These are phyloP conservation scores for Pyricularia grisea DNA, from an alignment of 2,329 filamentous ascomycete genomes.

Conservation along the genomic window DNA sequence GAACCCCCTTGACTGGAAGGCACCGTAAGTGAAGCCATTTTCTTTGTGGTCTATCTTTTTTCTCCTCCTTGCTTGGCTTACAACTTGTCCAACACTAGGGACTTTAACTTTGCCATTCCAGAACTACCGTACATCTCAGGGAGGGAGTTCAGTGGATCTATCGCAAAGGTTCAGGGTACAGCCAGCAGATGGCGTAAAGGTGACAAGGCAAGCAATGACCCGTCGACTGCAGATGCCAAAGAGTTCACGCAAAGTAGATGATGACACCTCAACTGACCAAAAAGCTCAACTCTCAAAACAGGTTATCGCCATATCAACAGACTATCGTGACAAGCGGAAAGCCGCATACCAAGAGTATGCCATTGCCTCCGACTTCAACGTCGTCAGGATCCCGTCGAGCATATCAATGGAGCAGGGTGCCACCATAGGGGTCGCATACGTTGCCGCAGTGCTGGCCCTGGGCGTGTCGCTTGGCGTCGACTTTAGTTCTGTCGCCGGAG, in stretches of 20 bases:
- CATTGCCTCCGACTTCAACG: slow-evolving; percentile 55
- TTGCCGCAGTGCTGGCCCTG: slow-evolving; percentile 56
- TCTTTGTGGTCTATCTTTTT: not conserved
- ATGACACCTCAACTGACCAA: not conserved
- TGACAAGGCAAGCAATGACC: not conserved
- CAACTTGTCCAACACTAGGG: not conserved
- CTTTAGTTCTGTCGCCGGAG: slow-evolving; percentile 40
- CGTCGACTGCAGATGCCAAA: not conserved
- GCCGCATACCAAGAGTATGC: slow-evolving; percentile 64
- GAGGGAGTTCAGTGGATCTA: not conserved
- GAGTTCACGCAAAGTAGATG: not conserved
- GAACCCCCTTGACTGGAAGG: not conserved
- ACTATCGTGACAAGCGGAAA: slow-evolving; percentile 64
- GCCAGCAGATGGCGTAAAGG: not conserved
- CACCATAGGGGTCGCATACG: slow-evolving; percentile 61
- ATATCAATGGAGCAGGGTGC: slow-evolving; percentile 46
- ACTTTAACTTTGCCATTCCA: not conserved
- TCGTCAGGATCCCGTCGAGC: slow-evolving; percentile 25
- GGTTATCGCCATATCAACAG: slow-evolving; percentile 59
- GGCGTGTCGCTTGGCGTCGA: slow-evolving; percentile 63
- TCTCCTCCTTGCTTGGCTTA: not conserved
- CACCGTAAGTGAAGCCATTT: not conserved
- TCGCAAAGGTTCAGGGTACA: not conserved
- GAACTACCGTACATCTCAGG: not conserved
- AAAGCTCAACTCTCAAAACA: slow-evolving; percentile 15